A percentile compares a stretch with the other conserved stretches of the same genome.
These are phyloP conservation scores for Cladobotryum protrusum DNA, from an alignment of 2,329 filamentous ascomycete species.

Conservation along the genomic window DNA sequence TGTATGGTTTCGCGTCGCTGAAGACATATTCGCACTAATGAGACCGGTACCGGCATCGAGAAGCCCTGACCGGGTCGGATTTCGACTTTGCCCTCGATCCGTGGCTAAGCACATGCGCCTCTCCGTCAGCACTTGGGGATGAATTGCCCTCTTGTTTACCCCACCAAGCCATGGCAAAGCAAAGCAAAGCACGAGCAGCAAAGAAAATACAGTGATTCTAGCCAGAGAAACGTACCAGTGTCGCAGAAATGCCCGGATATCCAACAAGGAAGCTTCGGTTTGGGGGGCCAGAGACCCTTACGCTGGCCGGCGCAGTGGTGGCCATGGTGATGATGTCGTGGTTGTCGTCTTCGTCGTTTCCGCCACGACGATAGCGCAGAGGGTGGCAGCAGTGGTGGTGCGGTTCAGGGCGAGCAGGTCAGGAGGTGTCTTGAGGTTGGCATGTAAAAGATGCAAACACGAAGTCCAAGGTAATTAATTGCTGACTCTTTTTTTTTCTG, in stretches of 20 bases:
- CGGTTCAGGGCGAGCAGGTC: constrained; percentile 1
- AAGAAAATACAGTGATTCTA: background rate
- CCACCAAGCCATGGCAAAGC: constrained; percentile 10
- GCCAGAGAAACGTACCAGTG: constrained; percentile 62
- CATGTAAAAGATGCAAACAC: background rate
- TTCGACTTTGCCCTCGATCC: constrained; percentile 96
- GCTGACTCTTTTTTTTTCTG: too few relatives aligned
- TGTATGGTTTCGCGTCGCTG: constrained; percentile 95
- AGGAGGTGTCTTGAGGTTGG: constrained; percentile 1
- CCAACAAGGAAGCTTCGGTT: constrained; percentile 96
- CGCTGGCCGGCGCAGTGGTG: constrained; percentile 38
- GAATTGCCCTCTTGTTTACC: too few relatives aligned
- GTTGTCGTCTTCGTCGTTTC: background rate
- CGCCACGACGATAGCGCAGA: constrained; percentile 5
- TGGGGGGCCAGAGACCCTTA: constrained; percentile 93
- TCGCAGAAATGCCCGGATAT: constrained; percentile 96
- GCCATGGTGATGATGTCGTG: constrained; percentile 23
- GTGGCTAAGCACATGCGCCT: constrained; percentile 56
- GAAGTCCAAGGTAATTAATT: too few relatives aligned
- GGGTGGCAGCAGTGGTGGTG: constrained; percentile 4
- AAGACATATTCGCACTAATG: constrained; percentile 87
- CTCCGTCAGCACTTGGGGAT: too few relatives aligned
- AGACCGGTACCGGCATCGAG: constrained; percentile 84
- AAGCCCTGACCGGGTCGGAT: constrained; percentile 81
- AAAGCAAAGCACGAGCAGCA: constrained; percentile 19